Evolutionary conservation across 1,284 basidiomycete species (phyloP).

Genomic region (Quambalaria eucalypti): DNA sequence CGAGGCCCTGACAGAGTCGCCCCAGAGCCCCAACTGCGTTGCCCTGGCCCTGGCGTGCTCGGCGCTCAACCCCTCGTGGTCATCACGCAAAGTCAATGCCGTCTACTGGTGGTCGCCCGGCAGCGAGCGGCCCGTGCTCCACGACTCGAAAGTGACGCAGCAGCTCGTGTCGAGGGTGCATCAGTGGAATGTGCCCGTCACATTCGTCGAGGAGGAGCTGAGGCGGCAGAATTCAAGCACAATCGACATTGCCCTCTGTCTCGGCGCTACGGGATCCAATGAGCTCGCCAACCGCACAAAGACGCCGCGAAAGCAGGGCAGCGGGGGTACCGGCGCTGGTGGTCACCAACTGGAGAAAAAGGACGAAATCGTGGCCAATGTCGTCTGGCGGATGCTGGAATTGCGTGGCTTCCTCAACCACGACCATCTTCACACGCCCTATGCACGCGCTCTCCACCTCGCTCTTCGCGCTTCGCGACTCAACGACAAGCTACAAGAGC

Average conservation of each 20-base stretch:
- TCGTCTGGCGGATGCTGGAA: conserved; percentile 95
- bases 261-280: conserved; percentile 65
- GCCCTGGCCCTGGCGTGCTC: conserved; percentile 52
- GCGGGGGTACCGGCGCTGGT: background rate
- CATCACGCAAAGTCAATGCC: conserved; percentile 31
- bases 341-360: conserved; percentile 69
- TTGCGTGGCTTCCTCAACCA: conserved; percentile 85
- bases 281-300: conserved; percentile 33
- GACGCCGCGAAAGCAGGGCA: conserved; percentile 11
- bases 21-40: conserved; percentile 81
- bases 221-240: conserved; percentile 92
- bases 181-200: conserved; percentile 84
- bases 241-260: conserved; percentile 90
- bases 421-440: conserved; percentile 72
- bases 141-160: conserved; percentile 61
- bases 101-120: conserved; percentile 38
- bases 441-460: conserved; percentile 75
- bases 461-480: conserved; percentile 68
- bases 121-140: conserved; percentile 22
- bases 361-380: conserved; percentile 95
- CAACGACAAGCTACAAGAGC: conserved; percentile 97
- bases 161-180: conserved; percentile 77
- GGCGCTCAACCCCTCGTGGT: conserved; percentile 41
- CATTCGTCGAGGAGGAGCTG: conserved; percentile 83
- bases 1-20: conserved; percentile 82